phyloP scores from a whole-genome alignment of 345 rosid species.

The Salix purpurea region DNA sequence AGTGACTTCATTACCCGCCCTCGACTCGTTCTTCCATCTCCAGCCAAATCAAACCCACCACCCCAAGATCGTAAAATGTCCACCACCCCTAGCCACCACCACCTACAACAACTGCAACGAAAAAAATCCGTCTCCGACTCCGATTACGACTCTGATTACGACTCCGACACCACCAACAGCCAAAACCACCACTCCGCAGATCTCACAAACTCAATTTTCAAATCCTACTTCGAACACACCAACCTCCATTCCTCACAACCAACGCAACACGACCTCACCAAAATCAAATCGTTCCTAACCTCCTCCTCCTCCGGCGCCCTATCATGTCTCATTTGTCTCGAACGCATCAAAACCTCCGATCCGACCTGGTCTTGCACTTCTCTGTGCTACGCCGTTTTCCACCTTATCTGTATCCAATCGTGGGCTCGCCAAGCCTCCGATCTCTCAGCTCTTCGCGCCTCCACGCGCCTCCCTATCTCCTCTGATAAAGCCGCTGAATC shows the following conservation, averaged over 20 bases:
- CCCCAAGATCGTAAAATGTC: slow-evolving; percentile 30
- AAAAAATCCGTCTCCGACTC: slow-evolving; percentile 14
- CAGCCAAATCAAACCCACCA: not conserved
- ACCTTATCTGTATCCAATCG: slow-evolving; percentile 81
- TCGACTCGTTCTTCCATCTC: not conserved
- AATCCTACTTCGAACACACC: slow-evolving; percentile 62
- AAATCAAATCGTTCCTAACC: slow-evolving; percentile 77
- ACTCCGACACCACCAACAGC: slow-evolving; percentile 52
- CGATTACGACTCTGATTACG: slow-evolving; percentile 62
- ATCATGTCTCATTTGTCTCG: slow-evolving; percentile 88
- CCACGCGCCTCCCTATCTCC: slow-evolving; percentile 56
- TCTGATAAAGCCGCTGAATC: slow-evolving; percentile 41
- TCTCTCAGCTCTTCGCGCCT: slow-evolving; percentile 63
- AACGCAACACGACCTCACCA: slow-evolving; percentile 56
- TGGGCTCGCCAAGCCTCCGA: slow-evolving; percentile 85
- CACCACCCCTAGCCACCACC: slow-evolving; percentile 16
- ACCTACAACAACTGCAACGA: slow-evolving; percentile 25
- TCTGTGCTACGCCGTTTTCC: slow-evolving; percentile 72
- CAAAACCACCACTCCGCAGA: slow-evolving; percentile 35
- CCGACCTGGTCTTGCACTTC: slow-evolving; percentile 88
- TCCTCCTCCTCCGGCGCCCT: slow-evolving; percentile 86
- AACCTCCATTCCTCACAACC: slow-evolving; percentile 38
- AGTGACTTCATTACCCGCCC: not conserved
- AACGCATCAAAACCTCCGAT: slow-evolving; percentile 68
- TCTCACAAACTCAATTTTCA: slow-evolving; percentile 73